Evolutionary conservation across 495 filamentous ascomycete species (phyloP).

Genomic region (Usnea hakonensis): DNA sequence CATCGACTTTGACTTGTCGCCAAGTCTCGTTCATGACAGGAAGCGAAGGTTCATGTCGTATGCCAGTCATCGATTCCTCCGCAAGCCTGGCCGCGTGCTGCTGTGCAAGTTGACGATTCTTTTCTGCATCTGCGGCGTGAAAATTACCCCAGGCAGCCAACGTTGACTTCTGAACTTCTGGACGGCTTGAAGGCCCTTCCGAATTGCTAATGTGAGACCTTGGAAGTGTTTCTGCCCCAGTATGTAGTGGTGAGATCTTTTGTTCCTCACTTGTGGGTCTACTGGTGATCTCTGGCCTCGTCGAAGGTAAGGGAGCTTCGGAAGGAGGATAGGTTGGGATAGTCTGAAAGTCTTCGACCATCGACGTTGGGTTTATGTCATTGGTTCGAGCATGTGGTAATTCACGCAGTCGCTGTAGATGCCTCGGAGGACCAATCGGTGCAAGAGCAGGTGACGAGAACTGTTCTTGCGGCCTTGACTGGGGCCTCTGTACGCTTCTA

Average conservation of each 20-base stretch:
- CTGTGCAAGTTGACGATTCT: conserved; percentile 32
- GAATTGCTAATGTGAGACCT: conserved; percentile 7
- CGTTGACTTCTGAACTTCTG: conserved; percentile 9
- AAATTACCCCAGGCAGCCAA: conserved; percentile 45
- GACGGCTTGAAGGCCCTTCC: background rate
- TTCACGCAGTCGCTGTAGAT: conserved; percentile 20
- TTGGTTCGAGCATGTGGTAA: conserved; percentile 12
- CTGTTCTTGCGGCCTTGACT: conserved; percentile 32
- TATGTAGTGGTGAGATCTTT: conserved; percentile 5
- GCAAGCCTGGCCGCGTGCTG: conserved; percentile 35
- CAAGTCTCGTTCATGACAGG: conserved; percentile 56
- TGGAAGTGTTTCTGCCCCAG: background rate
- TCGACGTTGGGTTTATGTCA: conserved; percentile 12
- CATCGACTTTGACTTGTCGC: conserved; percentile 48
- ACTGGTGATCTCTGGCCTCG: conserved; percentile 1
- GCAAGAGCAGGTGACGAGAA: conserved; percentile 18
- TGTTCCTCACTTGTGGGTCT: conserved; percentile 2
- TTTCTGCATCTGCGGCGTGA: conserved; percentile 36
- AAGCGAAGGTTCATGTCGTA: conserved; percentile 30
- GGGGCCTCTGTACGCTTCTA: conserved; percentile 44
- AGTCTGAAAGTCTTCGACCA: conserved; percentile 24
- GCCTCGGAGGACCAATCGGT: conserved; percentile 24
- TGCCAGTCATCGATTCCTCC: conserved; percentile 27
- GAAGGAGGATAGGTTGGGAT: conserved; percentile 20
- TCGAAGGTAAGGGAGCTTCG: conserved; percentile 12